phyloP scores from a whole-genome alignment of 1,139 yeast species.

The Pichia sp. region DNA sequence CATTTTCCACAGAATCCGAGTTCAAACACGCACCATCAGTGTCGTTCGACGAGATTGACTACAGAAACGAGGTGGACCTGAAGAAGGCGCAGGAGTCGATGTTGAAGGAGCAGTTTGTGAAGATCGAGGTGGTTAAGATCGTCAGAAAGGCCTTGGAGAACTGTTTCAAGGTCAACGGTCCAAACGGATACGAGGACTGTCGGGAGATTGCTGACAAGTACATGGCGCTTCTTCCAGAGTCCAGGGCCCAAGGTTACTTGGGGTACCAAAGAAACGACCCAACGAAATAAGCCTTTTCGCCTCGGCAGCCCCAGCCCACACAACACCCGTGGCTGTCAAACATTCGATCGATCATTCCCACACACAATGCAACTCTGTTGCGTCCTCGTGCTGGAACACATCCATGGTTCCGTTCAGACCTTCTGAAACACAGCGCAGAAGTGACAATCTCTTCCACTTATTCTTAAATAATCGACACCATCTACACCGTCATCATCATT shows the following conservation, averaged over 20 bases:
- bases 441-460: background rate
- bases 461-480: background rate
- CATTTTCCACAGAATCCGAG: constrained; percentile 12
- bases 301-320: background rate
- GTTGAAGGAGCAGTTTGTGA: constrained; percentile 77
- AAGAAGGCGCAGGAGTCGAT: constrained; percentile 71
- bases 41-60: constrained; percentile 80
- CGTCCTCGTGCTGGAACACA: background rate
- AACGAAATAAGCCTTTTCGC: constrained; percentile 48
- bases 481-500: background rate
- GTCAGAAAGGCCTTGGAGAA: constrained; percentile 72
- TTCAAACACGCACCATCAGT: constrained; percentile 60
- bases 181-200: constrained; percentile 74
- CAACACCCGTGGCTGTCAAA: no score
- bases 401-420: no score
- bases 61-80: constrained; percentile 59
- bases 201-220: constrained; percentile 74
- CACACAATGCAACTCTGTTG: background rate
- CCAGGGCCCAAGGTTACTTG: constrained; percentile 65
- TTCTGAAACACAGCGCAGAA: no score
- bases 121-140: constrained; percentile 62
- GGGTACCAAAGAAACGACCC: constrained; percentile 88
- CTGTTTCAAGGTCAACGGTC: constrained; percentile 57
- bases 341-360: background rate
- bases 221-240: constrained; percentile 67